Evolutionary conservation across 257 asterid species (phyloP).

Genomic region (Craterostigma plantagineum): DNA sequence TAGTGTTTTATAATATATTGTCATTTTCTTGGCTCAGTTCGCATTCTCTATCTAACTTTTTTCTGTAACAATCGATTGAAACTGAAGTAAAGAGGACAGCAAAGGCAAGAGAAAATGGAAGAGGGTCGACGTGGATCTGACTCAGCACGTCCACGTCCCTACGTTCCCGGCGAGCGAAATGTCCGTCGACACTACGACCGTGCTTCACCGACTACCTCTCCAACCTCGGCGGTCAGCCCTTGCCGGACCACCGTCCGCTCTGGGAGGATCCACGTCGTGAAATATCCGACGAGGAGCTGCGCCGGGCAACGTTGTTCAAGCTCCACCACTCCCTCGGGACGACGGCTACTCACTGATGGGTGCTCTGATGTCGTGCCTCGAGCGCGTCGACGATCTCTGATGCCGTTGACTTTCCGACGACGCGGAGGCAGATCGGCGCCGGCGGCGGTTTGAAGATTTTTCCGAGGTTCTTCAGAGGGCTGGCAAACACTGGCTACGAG

Average conservation of each 20-base stretch:
- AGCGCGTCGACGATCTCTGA: constrained; percentile 30
- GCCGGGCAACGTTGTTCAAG: constrained; percentile 33
- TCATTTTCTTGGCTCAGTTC: too few species aligned
- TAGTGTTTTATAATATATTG: too few species aligned
- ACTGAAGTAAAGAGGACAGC: constrained; percentile 25
- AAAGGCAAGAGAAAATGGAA: constrained; percentile 44
- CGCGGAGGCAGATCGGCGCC: background rate
- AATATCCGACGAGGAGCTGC: constrained; percentile 32
- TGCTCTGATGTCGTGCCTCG: constrained; percentile 55
- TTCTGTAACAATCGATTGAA: too few species aligned
- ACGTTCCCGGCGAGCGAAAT: constrained; percentile 13
- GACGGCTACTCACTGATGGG: constrained; percentile 74
- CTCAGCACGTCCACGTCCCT: constrained; percentile 31
- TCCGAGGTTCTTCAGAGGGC: constrained; percentile 5
- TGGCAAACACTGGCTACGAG: constrained; percentile 21
- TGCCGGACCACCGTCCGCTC: constrained; percentile 27
- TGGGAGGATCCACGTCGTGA: constrained; percentile 66
- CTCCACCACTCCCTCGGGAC: constrained; percentile 65
- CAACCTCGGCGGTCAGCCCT: constrained; percentile 18
- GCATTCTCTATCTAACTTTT: too few species aligned
- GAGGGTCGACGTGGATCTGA: constrained; percentile 27
- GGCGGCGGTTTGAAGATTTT: background rate
- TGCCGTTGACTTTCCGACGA: constrained; percentile 31
- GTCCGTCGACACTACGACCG: constrained; percentile 24
- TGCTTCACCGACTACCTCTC: constrained; percentile 31